Percentiles rank a stretch among this genome's conserved stretches.
phyloP scores from a whole-genome alignment of 2,329 filamentous ascomycete species.

The Pseudofabraea citricarpa region DNA sequence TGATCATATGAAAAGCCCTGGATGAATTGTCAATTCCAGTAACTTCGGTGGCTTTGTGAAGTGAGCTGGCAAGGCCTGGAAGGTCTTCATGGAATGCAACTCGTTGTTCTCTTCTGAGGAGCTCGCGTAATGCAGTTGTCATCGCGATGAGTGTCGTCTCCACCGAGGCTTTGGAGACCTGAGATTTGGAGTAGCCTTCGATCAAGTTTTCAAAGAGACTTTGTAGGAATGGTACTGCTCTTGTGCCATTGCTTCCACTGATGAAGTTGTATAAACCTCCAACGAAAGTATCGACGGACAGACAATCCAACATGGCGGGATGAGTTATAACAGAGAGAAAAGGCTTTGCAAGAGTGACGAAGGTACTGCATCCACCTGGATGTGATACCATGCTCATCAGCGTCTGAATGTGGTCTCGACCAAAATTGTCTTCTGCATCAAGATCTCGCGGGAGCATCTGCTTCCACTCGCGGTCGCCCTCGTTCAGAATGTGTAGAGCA shows the following conservation, averaged over 20 bases:
- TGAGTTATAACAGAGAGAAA: conserved; percentile 29
- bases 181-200: conserved; percentile 1
- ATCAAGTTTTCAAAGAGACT: conserved; percentile 9
- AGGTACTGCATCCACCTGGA: conserved; percentile 8
- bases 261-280: conserved; percentile 31
- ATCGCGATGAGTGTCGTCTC: conserved; percentile 13
- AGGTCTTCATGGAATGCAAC: conserved; percentile 20
- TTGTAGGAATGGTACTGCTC: conserved; percentile 28
- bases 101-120: conserved; percentile 18
- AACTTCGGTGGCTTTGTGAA: conserved; percentile 8
- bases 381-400: conserved; percentile 14
- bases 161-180: conserved; percentile 5
- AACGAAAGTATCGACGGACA: conserved; percentile 30
- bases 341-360: conserved; percentile 14
- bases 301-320: conserved; percentile 26
- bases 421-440: conserved; percentile 7
- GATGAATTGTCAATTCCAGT: conserved; percentile 9
- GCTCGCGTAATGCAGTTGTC: conserved; percentile 16
- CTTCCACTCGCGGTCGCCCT: conserved; percentile 9
- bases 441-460: conserved; percentile 13
- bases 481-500: conserved; percentile 11
- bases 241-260: conserved; percentile 24
- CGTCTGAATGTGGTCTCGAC: conserved; percentile 14
- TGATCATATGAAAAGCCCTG: conserved; percentile 7
- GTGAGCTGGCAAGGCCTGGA: conserved; percentile 12